A percentile compares a stretch with the other conserved stretches of the same genome.
Conservation (phyloP, 2,329 filamentous ascomycete species). For the Exophiala sp. region DNA sequence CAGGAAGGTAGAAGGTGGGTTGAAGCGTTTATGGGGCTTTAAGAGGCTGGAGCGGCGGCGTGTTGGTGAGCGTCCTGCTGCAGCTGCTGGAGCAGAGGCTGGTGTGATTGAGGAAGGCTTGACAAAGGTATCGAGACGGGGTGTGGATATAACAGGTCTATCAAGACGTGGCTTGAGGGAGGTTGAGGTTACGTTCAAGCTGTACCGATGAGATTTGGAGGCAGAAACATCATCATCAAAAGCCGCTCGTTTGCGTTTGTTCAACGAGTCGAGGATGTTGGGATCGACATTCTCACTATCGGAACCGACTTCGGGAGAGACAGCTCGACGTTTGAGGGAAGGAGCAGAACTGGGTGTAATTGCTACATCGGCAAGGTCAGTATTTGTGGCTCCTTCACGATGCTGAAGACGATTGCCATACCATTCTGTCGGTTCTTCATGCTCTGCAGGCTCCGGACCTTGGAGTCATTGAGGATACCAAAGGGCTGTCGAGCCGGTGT, state of each 20-base stretch:
- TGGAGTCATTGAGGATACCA: slow-evolving; percentile 31
- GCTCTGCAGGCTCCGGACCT: slow-evolving; percentile 32
- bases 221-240: slow-evolving; percentile 32
- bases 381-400: not conserved
- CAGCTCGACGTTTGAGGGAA: slow-evolving; percentile 47
- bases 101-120: slow-evolving; percentile 40
- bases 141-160: slow-evolving; percentile 21
- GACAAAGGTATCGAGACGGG: slow-evolving; percentile 26
- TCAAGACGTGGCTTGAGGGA: slow-evolving; percentile 15
- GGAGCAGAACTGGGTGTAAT: slow-evolving; percentile 33
- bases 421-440: slow-evolving; percentile 46
- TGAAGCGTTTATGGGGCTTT: slow-evolving; percentile 67
- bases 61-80: slow-evolving; percentile 77
- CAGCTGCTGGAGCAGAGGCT: slow-evolving; percentile 57
- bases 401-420: slow-evolving; percentile 33
- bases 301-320: slow-evolving; percentile 41
- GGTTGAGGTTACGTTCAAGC: slow-evolving; percentile 37
- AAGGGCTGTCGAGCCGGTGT: slow-evolving; percentile 33
- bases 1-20: slow-evolving; percentile 60
- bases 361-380: slow-evolving; percentile 15
- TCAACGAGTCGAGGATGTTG: slow-evolving; percentile 46
- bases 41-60: slow-evolving; percentile 66
- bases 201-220: slow-evolving; percentile 50
- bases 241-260: slow-evolving; percentile 41
- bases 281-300: slow-evolving; percentile 62